These are phyloP conservation scores for Macrolepiota fuliginosa DNA, from an alignment of 768 basidiomycete genomes.

Conservation along the genomic window DNA sequence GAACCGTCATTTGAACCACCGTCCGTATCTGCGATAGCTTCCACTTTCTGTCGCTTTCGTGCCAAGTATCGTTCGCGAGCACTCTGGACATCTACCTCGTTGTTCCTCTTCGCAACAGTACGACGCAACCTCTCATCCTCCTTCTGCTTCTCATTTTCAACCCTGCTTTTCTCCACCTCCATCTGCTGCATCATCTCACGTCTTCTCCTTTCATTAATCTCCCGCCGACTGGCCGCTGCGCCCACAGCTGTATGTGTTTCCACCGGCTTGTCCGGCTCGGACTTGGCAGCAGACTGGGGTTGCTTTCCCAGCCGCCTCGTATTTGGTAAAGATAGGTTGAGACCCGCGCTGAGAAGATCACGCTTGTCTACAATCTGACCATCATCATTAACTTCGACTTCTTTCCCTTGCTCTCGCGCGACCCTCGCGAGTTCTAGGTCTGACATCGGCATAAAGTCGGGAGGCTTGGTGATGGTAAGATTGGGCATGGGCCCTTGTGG, in stretches of 20 bases:
- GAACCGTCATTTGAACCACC: background rate
- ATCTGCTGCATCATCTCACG: conserved; percentile 79
- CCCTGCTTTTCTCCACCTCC: conserved; percentile 66
- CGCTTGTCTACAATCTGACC: conserved; percentile 97
- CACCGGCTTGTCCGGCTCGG: conserved; percentile 26
- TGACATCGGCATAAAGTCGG: conserved; percentile 57
- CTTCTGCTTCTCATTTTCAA: conserved; percentile 51
- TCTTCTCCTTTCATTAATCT: conserved; percentile 82
- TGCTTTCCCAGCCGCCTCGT: conserved; percentile 66
- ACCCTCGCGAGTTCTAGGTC: conserved; percentile 72
- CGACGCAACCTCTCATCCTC: conserved; percentile 65
- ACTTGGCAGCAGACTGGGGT: conserved; percentile 21
- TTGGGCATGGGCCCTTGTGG: conserved; percentile 64
- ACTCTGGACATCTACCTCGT: conserved; percentile 66
- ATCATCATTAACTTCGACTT: conserved; percentile 94
- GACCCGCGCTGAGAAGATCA: conserved; percentile 84
- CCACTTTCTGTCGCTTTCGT: conserved; percentile 76
- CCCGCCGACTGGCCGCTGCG: conserved; percentile 71
- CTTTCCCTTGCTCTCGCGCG: conserved; percentile 74
- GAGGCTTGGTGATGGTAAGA: conserved; percentile 74
- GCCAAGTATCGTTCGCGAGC: conserved; percentile 74
- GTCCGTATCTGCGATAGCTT: conserved; percentile 25
- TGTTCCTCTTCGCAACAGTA: conserved; percentile 72
- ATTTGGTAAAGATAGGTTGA: conserved; percentile 86
- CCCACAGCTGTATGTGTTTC: conserved; percentile 78